A percentile compares a stretch with the other conserved stretches of the same genome.
phyloP scores from a whole-genome alignment of 140 eudicot species.

The Erigeron philadelphicus region DNA sequence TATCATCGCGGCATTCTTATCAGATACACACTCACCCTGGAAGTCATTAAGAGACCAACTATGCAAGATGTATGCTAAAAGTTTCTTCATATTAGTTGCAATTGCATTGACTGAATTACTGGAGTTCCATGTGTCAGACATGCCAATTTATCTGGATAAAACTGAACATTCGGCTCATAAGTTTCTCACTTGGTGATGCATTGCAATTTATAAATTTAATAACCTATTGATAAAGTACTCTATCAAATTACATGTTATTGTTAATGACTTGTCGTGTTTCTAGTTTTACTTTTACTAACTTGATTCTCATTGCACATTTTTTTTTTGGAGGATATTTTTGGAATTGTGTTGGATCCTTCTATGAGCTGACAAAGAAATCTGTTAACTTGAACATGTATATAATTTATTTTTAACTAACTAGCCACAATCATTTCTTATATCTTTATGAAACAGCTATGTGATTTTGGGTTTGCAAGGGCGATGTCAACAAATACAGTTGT shows the following conservation, averaged over 20 bases:
- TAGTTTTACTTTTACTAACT: neutral
- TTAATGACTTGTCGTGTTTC: neutral
- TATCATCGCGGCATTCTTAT: constrained; percentile 1
- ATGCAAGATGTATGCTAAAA: neutral
- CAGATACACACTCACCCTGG: neutral
- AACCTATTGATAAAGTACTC: neutral
- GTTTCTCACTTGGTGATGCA: neutral
- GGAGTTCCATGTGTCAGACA: neutral
- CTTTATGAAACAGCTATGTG: constrained; percentile 71
- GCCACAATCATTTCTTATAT: constrained; percentile 16
- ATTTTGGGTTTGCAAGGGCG: constrained; percentile 99
- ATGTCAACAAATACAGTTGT: constrained; percentile 98
- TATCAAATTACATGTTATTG: neutral
- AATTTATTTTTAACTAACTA: constrained; percentile 10
- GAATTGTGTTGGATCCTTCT: neutral
- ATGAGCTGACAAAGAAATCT: neutral
- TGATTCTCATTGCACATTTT: neutral
- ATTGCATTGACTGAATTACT: neutral
- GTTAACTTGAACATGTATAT: neutral
- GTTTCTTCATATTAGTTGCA: neutral
- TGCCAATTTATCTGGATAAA: neutral
- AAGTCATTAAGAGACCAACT: neutral
- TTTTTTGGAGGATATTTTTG: neutral
- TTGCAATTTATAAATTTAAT: neutral
- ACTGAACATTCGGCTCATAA: constrained; percentile 1